These are phyloP conservation scores for Parastagonospora avenae DNA, from an alignment of 2,329 filamentous ascomycete genomes.

Conservation along the genomic window DNA sequence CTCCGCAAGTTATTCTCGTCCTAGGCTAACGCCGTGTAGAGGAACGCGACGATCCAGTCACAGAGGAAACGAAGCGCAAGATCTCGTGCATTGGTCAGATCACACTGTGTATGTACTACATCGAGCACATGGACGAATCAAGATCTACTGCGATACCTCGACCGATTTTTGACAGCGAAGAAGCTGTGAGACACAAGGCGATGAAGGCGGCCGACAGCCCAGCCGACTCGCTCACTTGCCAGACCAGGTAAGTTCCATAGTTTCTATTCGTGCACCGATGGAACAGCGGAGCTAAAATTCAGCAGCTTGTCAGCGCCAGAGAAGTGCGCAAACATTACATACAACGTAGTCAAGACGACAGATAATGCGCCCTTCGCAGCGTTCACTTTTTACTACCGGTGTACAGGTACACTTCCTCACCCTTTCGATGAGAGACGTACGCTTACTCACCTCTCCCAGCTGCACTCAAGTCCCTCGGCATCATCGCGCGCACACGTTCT, in stretches of 20 bases:
- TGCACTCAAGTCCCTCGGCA: conserved; percentile 31
- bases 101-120: conserved; percentile 4
- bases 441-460: not conserved
- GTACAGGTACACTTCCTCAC: conserved; percentile 5
- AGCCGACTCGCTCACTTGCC: not conserved
- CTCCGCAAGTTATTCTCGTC: not conserved
- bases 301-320: not conserved
- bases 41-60: not conserved
- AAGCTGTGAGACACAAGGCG: not conserved
- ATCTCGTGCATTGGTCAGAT: conserved; percentile 1
- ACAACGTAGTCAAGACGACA: not conserved
- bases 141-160: not conserved
- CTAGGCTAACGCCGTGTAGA: not conserved
- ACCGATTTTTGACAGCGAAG: not conserved
- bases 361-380: conserved; percentile 11
- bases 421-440: not conserved
- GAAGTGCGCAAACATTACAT: not conserved
- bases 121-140: not conserved
- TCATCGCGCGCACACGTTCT: conserved; percentile 30
- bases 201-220: not conserved
- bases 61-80: not conserved
- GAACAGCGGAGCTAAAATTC: not conserved
- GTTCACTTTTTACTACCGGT: conserved; percentile 17
- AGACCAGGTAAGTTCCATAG: not conserved
- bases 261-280: too few relatives aligned